Conservation (phyloP, 331 rosid species). For the Arachis monticola region DNA sequence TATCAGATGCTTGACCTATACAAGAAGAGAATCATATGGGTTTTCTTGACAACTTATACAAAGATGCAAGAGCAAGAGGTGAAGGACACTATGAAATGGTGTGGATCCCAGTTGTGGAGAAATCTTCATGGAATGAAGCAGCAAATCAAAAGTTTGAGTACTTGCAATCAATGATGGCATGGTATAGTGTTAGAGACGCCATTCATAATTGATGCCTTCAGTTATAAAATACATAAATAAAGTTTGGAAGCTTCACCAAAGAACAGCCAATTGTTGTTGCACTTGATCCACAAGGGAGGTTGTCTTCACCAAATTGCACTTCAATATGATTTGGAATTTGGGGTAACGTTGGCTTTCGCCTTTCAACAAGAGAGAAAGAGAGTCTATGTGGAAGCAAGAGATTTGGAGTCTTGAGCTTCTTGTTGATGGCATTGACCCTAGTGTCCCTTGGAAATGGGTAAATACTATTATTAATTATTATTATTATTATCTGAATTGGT, state of each 20-base stretch:
- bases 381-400: conserved; percentile 67
- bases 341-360: conserved; percentile 84
- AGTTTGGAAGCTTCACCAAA: conserved; percentile 66
- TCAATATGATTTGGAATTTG: conserved; percentile 90
- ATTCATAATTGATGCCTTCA: conserved; percentile 56
- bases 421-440: conserved; percentile 62
- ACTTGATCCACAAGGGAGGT: conserved; percentile 81
- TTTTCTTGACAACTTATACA: conserved; percentile 58
- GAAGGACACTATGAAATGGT: conserved; percentile 69
- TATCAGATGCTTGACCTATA: conserved; percentile 74
- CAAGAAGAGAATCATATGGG: conserved; percentile 70
- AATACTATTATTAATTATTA: no score
- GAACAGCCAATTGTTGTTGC: conserved; percentile 73
- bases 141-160: conserved; percentile 50
- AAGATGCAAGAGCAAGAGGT: conserved; percentile 39
- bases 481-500: no score
- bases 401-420: conserved; percentile 76
- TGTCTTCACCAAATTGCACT: conserved; percentile 71
- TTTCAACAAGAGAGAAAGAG: conserved; percentile 73
- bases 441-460: conserved; percentile 61
- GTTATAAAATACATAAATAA: conserved; percentile 69
- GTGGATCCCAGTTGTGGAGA: conserved; percentile 77
- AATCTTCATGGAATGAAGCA: conserved; percentile 40
- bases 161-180: conserved; percentile 63
- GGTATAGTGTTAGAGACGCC: conserved; percentile 74